Percentiles rank a stretch among this genome's conserved stretches.
Evolutionary conservation across 768 basidiomycete genomes (phyloP).

Genomic region (Kwoniella dendrophila): DNA sequence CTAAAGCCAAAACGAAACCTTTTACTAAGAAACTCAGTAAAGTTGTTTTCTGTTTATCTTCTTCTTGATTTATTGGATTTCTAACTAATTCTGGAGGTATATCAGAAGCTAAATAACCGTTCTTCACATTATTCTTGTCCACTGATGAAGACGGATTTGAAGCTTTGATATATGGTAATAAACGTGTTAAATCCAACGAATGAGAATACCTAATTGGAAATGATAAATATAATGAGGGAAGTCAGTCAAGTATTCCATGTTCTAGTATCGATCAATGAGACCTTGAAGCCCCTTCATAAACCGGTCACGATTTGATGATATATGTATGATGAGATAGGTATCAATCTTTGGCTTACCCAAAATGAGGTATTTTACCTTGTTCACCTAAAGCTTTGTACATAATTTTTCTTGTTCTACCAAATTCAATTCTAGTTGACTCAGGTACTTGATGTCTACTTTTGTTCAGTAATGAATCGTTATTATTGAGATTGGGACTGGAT

Average conservation of each 20-base stretch:
- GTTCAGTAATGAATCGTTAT: background rate
- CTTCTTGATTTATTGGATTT: conserved; percentile 17
- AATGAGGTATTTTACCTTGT: conserved; percentile 46
- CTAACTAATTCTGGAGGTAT: conserved; percentile 33
- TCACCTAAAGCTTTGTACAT: conserved; percentile 45
- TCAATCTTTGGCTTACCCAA: conserved; percentile 37
- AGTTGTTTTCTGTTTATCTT: conserved; percentile 29
- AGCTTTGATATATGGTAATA: conserved; percentile 42
- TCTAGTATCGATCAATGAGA: too few species aligned
- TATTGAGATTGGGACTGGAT: background rate
- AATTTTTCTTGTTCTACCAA: conserved; percentile 48
- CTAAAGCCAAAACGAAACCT: conserved; percentile 40
- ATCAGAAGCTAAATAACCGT: conserved; percentile 38
- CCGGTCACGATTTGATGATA: background rate
- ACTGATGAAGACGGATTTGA: conserved; percentile 21
- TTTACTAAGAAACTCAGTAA: conserved; percentile 46
- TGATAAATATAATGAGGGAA: background rate
- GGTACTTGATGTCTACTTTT: conserved; percentile 11
- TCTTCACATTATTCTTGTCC: background rate
- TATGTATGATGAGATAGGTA: background rate
- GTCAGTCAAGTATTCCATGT: conserved; percentile 5
- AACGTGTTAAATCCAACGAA: conserved; percentile 44
- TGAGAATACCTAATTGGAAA: conserved; percentile 45
- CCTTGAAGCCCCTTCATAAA: too few species aligned
- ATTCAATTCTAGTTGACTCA: conserved; percentile 37